phyloP scores from a whole-genome alignment of 257 asterid species.

The Fraxinus americana region DNA sequence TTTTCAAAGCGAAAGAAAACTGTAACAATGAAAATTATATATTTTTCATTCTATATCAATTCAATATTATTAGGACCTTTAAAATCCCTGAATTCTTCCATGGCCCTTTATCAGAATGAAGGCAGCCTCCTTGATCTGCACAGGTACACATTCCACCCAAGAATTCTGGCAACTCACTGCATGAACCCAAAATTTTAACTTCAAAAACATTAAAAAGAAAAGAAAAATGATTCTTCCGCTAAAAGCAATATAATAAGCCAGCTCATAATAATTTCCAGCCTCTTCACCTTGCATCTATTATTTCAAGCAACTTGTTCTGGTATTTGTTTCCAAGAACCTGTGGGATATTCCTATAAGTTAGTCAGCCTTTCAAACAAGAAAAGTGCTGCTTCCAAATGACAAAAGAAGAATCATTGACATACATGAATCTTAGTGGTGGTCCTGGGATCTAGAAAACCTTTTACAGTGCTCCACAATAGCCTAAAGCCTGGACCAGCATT shows the following conservation, averaged over 20 bases:
- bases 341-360: slow-evolving; percentile 15
- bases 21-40: background rate
- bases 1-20: slow-evolving; percentile 14
- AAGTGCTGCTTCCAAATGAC: slow-evolving; percentile 13
- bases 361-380: background rate
- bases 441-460: slow-evolving; percentile 85
- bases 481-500: slow-evolving; percentile 96
- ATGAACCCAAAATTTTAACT: slow-evolving; percentile 18
- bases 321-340: slow-evolving; percentile 92
- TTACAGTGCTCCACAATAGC: slow-evolving; percentile 89
- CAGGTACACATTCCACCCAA: slow-evolving; percentile 89
- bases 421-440: slow-evolving; percentile 97
- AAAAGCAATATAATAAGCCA: no score
- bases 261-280: slow-evolving; percentile 20
- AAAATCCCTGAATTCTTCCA: slow-evolving; percentile 90
- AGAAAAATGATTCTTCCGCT: no score
- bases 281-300: slow-evolving; percentile 77
- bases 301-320: slow-evolving; percentile 81
- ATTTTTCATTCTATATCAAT: no score
- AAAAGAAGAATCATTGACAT: slow-evolving; percentile 25
- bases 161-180: slow-evolving; percentile 93
- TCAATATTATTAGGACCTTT: slow-evolving; percentile 50
- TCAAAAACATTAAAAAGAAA: no score
- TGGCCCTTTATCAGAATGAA: slow-evolving; percentile 95
- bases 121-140: slow-evolving; percentile 88